Evolutionary conservation across 2,329 filamentous ascomycete genomes (phyloP), one percentile per base, ranked within the genome.

Genomic region (Piedraia hortae): DNA sequence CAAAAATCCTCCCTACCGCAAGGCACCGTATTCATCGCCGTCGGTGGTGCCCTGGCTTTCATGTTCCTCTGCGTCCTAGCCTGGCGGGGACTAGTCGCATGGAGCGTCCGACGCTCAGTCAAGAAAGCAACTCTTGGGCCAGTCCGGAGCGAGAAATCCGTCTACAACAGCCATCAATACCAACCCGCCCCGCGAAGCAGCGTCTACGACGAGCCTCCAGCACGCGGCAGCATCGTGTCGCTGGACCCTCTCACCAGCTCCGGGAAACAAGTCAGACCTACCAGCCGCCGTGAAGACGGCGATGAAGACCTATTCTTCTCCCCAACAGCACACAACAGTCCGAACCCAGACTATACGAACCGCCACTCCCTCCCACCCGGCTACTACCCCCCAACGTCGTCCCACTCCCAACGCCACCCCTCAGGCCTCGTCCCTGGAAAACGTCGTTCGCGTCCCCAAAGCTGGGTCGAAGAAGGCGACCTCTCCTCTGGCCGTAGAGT

Each of bases 11-110:
- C 50, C 23, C 55, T 80, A 6, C 85, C 85, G 2, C 73, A 93
- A 38, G 85, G 85, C 24, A 91, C 82, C 3, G 71, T 97, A 27
- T 97, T 97, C 50, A 97, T 97, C 36, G 71, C 67, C 11, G 85
- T 93, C 1, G 85, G 85, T 20, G 72, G 78, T 12, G 69, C 77
- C 13, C 60, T 97, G 4, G 85, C 75, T 9, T 69, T 78, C 32
- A 62, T 91, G 31, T 75, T 66, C 6, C 52, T 77, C 5, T 66
- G 65, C n/a, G 62, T 93, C 19, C 56, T 97, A 7, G 56, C 71
- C 26, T 97, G 85, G 85, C 74, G 82, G 28, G 68, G 59, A 22
- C 59, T 91, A 25, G 66, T 91, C 27, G 78, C 74, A 28, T 89
- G 77, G 59, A 71, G 82, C 18, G 62, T 97, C 26, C 82, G 91